Evolutionary conservation across 1,139 yeast genomes (phyloP), one percentile per base, ranked within the genome.

Genomic region (Yamadazyma diospyri): DNA sequence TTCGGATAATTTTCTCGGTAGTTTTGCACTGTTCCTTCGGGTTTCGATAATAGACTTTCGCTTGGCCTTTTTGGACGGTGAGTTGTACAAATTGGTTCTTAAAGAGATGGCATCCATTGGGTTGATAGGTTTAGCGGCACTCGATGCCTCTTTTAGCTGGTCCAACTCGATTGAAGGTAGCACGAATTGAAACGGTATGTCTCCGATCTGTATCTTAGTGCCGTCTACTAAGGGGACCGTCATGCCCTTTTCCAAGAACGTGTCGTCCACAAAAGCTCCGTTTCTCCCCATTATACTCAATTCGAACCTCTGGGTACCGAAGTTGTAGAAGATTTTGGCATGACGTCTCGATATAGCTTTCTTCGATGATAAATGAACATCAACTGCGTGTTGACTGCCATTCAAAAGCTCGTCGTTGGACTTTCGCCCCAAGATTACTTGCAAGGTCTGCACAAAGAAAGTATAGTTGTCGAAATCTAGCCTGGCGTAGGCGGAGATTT

Each of bases 241-340:
- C 27, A 85, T 79, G 8, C 95, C 97, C 40, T 84, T 78, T 51
- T 86, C 96, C 9, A 89, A 81, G 55, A 88, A 92, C 20, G 68
- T 67, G 46, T 88, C 95, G 57, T 89, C 92, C 3, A 92, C 95
- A 64, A 89, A 92, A 1, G 97, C 97, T 21, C 98, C 98, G 53
- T 92, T 92, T 48, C 95, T 72, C 15, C 98, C 98, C 46, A 88
- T 67, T 4, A 92, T 88, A 8, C 94, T 81, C 26, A 92, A 61
- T 59, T 89, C 97, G 52, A 89, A 92, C 45, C 94, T 62, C 53
- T 88, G 97, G 5, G 94, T 86, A 5, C 96, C 97, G 59, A 92
- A 92, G 54, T 92, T 89, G 61, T 89, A 92, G 54, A 88, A 89
- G 14, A 92, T 88, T 56, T 86, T 88, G 4, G 97, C 97, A 56